Percentiles rank a stretch among this genome's conserved stretches.
Evolutionary conservation across 73 alveolate genomes (phyloP).

Genomic region (Durusdinium trenchii): DNA sequence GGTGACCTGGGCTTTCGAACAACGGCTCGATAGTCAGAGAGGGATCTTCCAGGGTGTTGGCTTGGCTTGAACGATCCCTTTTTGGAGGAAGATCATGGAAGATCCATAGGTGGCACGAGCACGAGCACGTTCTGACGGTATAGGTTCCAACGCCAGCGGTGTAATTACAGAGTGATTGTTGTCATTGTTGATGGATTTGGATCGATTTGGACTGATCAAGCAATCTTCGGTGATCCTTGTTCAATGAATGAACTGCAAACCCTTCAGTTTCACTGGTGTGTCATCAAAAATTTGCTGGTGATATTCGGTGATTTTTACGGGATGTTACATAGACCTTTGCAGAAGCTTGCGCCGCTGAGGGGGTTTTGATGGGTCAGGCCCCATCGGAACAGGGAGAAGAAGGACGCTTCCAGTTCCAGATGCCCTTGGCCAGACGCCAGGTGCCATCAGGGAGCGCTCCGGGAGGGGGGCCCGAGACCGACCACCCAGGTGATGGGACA

Average conservation of each 20-base stretch:
- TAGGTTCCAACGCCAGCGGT: not conserved
- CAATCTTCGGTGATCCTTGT: not conserved
- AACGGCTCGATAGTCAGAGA: too few relatives aligned
- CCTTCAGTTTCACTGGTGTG: too few relatives aligned
- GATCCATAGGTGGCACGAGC: not conserved
- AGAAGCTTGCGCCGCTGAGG: not conserved
- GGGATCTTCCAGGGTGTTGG: not conserved
- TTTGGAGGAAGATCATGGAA: not conserved
- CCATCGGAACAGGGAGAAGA: conserved; percentile 11
- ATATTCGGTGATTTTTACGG: not conserved
- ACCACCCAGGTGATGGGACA: too few relatives aligned
- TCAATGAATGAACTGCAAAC: not conserved
- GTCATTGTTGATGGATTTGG: not conserved
- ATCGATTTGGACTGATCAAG: not conserved
- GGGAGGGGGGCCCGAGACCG: too few relatives aligned
- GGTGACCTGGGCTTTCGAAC: too few relatives aligned
- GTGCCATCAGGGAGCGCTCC: not conserved
- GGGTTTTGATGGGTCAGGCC: not conserved
- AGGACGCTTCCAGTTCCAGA: conserved; percentile 34
- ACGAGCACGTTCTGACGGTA: too few relatives aligned
- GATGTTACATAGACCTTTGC: not conserved
- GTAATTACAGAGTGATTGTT: not conserved
- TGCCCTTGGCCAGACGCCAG: conserved; percentile 66
- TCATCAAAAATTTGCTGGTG: too few relatives aligned
- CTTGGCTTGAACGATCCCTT: not conserved